phyloP scores from a whole-genome alignment of 495 filamentous ascomycete genomes.

The Aspergillus conjunctus region DNA sequence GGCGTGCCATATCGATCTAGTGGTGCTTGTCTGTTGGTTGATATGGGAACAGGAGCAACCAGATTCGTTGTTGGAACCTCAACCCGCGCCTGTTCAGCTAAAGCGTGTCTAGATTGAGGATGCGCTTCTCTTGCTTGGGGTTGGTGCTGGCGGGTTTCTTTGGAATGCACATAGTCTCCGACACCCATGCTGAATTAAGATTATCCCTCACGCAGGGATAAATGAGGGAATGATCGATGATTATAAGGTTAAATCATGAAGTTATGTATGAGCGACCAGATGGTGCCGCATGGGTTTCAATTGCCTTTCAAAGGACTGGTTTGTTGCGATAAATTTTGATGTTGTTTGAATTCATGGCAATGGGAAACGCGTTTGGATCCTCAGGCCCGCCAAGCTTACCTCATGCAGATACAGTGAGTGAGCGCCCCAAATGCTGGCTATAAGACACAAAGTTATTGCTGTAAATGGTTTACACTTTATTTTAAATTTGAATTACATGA shows the following conservation, averaged over 20 bases:
- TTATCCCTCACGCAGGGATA: not conserved
- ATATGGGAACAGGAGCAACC: conserved; percentile 21
- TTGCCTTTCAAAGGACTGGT: not conserved
- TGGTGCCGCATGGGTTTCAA: not conserved
- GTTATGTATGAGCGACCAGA: too few species aligned
- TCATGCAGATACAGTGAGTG: conserved; percentile 6
- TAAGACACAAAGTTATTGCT: not conserved
- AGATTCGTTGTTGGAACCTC: conserved; percentile 35
- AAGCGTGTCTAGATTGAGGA: conserved; percentile 35
- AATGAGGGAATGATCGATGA: not conserved
- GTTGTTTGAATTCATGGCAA: conserved; percentile 16
- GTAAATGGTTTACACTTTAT: too few species aligned
- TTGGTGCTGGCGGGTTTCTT: conserved; percentile 40
- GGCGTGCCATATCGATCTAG: conserved; percentile 27
- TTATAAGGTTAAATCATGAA: not conserved
- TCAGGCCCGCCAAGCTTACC: conserved; percentile 30
- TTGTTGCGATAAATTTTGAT: not conserved
- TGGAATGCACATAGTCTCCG: conserved; percentile 49
- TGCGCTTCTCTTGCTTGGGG: conserved; percentile 29
- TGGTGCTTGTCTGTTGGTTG: conserved; percentile 23
- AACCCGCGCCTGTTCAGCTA: conserved; percentile 43
- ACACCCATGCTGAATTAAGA: conserved; percentile 39
- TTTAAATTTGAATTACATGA: too few species aligned
- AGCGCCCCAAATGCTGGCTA: too few species aligned
- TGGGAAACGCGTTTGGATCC: conserved; percentile 22